These are phyloP conservation scores for Micromonas pusilla DNA, from an alignment of 139 green algal genomes.

Conservation along the genomic window DNA sequence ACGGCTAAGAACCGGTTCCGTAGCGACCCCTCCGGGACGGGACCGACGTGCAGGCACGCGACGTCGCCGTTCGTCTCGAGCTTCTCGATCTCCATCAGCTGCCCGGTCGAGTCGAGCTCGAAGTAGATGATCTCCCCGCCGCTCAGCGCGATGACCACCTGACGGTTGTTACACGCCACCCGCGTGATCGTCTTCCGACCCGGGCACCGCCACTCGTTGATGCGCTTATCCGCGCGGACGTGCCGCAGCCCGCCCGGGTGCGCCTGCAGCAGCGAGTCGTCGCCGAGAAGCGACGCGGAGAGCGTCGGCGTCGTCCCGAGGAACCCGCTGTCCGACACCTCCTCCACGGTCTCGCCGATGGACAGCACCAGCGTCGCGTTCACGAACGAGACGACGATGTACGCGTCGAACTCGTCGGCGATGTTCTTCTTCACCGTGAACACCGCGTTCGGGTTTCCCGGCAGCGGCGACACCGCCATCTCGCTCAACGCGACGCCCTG, in stretches of 20 bases:
- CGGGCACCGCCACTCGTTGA: constrained; percentile 94
- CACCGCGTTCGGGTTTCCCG: constrained; percentile 78
- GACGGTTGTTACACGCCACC: constrained; percentile 42
- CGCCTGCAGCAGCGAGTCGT: constrained; percentile 88
- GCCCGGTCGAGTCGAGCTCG: constrained; percentile 77
- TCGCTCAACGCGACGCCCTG: constrained; percentile 85
- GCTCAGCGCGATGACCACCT: constrained; percentile 64
- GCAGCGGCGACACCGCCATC: constrained; percentile 79
- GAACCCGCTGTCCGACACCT: constrained; percentile 92
- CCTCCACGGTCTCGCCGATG: constrained; percentile 95
- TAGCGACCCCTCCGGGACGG: constrained; percentile 67
- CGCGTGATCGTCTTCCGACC: constrained; percentile 46
- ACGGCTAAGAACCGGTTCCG: constrained; percentile 79
- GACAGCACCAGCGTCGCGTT: constrained; percentile 89
- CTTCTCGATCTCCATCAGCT: constrained; percentile 87
- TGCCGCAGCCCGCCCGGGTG: constrained; percentile 83
- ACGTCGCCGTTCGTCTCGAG: constrained; percentile 88
- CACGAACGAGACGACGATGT: constrained; percentile 94
- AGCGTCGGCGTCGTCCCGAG: constrained; percentile 55
- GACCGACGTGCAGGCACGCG: constrained; percentile 68
- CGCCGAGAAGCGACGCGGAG: constrained; percentile 62
- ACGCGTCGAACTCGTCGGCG: constrained; percentile 79
- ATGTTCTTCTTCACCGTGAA: constrained; percentile 68
- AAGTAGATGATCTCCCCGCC: constrained; percentile 94
- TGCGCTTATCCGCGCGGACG: constrained; percentile 77